Evolutionary conservation across 2,329 filamentous ascomycete genomes (phyloP), one percentile per base, ranked within the genome.

Genomic region (Teratosphaeria epicoccoides): DNA sequence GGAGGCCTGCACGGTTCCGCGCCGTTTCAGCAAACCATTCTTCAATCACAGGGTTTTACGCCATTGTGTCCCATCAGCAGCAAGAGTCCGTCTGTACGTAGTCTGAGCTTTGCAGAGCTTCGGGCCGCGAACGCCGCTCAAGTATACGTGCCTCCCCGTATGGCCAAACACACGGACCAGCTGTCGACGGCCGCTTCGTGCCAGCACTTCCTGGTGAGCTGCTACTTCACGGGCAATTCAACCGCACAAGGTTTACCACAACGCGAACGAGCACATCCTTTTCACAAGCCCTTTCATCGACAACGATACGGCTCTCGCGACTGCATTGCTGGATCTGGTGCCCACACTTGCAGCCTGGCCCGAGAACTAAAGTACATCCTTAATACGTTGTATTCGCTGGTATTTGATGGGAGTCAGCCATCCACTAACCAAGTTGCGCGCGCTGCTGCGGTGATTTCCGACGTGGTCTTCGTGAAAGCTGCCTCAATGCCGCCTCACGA

Each of bases 331-430:
- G 10, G 29, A 5, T 11, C 48, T 55, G 1, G 64, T 70, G 44
- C 66, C 68, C 0, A 62, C 63, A 12, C 57, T 69, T 24, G 45
- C 28, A 17, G 64, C 66, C 9, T 55, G 60, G 50, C 56, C 61
- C 7, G 50, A 55, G 20, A 58, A 62, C 10, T 76, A 40, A 55
- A 71, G 20, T 71, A 76, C 56, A 68, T 79, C 46, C 59, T 63
- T 2, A 57, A 70, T 3, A 68, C 62, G 0, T 65, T 80, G 9
- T 80, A 80, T 62, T 78, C 78, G 2, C 61, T 73, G 1, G 60
- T 74, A 28, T 76, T 73, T 56, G 65, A 73, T 58, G 75, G 73
- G 29, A 68, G 64, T 14, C 67, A 73, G 61, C 62, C 1, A 54
- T 60, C 80, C 65, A 71, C 58, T 0, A 70, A 66, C 46, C 58